Evolutionary conservation across 2,329 filamentous ascomycete species (phyloP), one percentile per base, ranked within the genome.

Genomic region (Fusarium humuli): DNA sequence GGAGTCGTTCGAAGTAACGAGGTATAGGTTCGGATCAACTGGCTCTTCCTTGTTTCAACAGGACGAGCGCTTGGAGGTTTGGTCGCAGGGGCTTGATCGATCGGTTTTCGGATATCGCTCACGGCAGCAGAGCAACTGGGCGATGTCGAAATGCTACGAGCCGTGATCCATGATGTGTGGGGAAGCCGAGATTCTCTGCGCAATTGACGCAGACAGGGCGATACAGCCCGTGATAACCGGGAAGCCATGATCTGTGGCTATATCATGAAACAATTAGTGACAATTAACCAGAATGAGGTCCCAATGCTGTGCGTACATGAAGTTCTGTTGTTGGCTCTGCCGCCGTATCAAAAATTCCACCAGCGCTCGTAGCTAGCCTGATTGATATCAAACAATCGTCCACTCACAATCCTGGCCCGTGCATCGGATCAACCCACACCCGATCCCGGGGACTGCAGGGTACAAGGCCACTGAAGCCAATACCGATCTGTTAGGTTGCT

Each of bases 31-130:
- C 94, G 90, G 62, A 90, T 86, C 64, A 98, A 86, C 81, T 99
- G 96, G 18, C 94, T 91, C 83, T 98, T 97, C 79, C 95, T 92
- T 76, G 91, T 91, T 78, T 97, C 92, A 48, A 94, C 88, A 22
- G 91, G 92, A 78, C 95, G 93, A 79, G 97, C 92, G 57, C 93
- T 97, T 6, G 93, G 94, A 5, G 94, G 95, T 80, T 98, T 94
- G 2, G 90, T 91, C 0, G 90, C 88, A 82, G 87, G 91, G 4
- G 84, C 79, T 69, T 85, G 85, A 71, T 86, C 81, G 61, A 82
- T 79, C 2, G 84, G 84, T 27, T 84, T 75, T 34, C 72, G 78
- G 22, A 64, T 56, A 46, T 76, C 61, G 20, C 71, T 63, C 9
- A 71, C 65, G 18, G 75, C 66, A 11, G 79, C 74, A 48, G 73